Base-by-base conservation (phyloP, 306 rosid genomes). In the Corylus americana region DNA sequence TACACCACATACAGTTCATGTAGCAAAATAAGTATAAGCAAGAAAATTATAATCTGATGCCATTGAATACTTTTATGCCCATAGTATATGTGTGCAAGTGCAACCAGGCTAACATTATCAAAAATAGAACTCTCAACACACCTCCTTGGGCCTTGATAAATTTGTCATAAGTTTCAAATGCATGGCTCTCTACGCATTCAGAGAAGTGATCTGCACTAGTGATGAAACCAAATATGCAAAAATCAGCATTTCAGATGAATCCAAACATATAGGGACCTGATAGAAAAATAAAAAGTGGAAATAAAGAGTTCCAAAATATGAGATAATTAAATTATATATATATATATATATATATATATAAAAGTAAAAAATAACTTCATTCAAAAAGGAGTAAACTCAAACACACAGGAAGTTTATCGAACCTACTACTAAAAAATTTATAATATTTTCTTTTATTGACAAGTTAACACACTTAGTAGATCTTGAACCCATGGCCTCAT, bases 181-280 rank as follows among this genome's bases (percentile, higher is more conserved):
- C 99, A 86, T 95, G 98, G 79, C 47, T 83, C 87, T 95, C 99
- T 76, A 95, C 99, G 48, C 94, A 86, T 93, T 95, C 98, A 59
- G 99, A 95, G 50, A 95, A 89, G 86, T 95, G 99, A 90, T 95
- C 98, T 95, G 98, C 91, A 80, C 69, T 8, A 78, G 83, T 44
- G 37, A 87, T 73, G 42, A 74, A 68, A 79, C 77, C 39, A 75
- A 87, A 83, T 57, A 63, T 44, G 74, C 70, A 18, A 78, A 78
- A 55, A 59, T 78, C 71, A 74, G 75, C 62, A 70, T 63, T 74
- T 76, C 18, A 77, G 44, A 78, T 76, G 71, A 84, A 75, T 11
- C 67, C 47, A 79, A n/a, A 55, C 71, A 53, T 25, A 25, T n/a
- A 57, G 10, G 2, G 17, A 71, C 4, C 62, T 16, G 11, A n/a